Percentiles rank a stretch among this genome's conserved stretches.
Conservation (phyloP, 208 protist species). For the Wallacemonas sp. region DNA sequence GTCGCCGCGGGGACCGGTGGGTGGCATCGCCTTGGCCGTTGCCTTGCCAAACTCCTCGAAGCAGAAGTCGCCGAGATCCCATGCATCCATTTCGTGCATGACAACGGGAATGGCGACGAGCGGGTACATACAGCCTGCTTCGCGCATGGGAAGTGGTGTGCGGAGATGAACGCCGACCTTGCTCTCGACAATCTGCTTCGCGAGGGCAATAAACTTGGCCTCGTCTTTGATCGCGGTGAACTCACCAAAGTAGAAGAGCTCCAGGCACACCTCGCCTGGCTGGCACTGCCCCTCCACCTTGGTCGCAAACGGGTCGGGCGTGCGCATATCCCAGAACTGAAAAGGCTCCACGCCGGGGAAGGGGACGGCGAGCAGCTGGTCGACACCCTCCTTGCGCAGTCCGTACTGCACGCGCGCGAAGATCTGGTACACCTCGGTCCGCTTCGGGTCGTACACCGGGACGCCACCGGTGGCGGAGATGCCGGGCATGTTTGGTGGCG, state of each 20-base stretch:
- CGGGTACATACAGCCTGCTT: slow-evolving; percentile 86
- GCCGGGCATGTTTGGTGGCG: slow-evolving; percentile 45
- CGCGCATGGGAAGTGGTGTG: slow-evolving; percentile 56
- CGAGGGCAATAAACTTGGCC: slow-evolving; percentile 39
- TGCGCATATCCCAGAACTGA: slow-evolving; percentile 73
- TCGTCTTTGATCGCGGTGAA: slow-evolving; percentile 53
- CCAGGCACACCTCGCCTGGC: slow-evolving; percentile 64
- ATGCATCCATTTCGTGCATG: slow-evolving; percentile 67
- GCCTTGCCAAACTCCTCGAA: slow-evolving; percentile 80
- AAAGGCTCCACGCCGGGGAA: slow-evolving; percentile 68
- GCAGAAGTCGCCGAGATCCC: slow-evolving; percentile 58
- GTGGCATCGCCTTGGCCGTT: not conserved
- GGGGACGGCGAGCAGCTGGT: slow-evolving; percentile 45
- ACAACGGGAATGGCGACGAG: slow-evolving; percentile 65
- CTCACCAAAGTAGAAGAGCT: slow-evolving; percentile 85
- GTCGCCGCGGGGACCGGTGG: slow-evolving; percentile 11
- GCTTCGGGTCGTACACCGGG: slow-evolving; percentile 39
- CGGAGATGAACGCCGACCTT: slow-evolving; percentile 50
- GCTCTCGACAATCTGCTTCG: slow-evolving; percentile 41
- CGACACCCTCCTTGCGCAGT: slow-evolving; percentile 54
- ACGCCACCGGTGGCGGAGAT: slow-evolving; percentile 12
- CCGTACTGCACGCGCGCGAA: slow-evolving; percentile 51
- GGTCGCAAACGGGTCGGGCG: slow-evolving; percentile 32
- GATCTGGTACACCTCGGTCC: slow-evolving; percentile 58
- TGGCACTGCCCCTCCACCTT: slow-evolving; percentile 30